These are phyloP conservation scores for Neohortaea acidophila DNA, from an alignment of 495 filamentous ascomycete species.

Conservation along the genomic window DNA sequence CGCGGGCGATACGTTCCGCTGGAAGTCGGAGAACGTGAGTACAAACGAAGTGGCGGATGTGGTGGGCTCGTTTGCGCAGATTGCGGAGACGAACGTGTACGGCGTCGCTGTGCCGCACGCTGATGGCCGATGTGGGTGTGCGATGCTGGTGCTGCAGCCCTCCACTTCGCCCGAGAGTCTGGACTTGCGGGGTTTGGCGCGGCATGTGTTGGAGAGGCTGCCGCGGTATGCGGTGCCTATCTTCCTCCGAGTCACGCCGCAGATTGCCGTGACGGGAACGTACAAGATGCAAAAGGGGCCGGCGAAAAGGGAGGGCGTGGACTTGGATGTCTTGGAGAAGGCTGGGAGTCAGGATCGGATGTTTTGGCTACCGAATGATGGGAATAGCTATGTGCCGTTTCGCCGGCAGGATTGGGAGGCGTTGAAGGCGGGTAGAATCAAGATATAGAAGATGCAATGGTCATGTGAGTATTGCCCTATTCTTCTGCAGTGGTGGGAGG, in stretches of 20 bases:
- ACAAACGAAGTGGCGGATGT: constrained; percentile 62
- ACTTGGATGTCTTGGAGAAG: constrained; percentile 28
- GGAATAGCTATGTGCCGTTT: constrained; percentile 20
- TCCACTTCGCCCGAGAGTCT: constrained; percentile 5
- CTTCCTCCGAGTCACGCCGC: constrained; percentile 21
- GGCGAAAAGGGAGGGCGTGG: constrained; percentile 17
- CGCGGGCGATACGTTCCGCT: constrained; percentile 65
- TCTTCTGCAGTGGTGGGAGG: too few species aligned
- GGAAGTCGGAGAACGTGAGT: constrained; percentile 74
- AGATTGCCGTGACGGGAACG: constrained; percentile 19
- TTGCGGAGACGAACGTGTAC: constrained; percentile 67
- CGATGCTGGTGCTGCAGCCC: constrained; percentile 17
- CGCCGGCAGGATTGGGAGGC: constrained; percentile 19
- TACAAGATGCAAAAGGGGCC: constrained; percentile 20
- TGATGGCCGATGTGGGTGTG: constrained; percentile 30
- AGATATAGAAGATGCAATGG: too few species aligned
- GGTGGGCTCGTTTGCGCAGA: constrained; percentile 46
- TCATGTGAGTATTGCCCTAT: too few species aligned
- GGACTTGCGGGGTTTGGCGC: constrained; percentile 15
- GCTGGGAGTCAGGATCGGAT: constrained; percentile 17
- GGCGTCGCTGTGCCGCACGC: constrained; percentile 49
- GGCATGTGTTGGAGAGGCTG: constrained; percentile 18
- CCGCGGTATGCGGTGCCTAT: constrained; percentile 26
- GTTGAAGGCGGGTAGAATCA: constrained; percentile 18
- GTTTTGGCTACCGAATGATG: constrained; percentile 21